These are phyloP conservation scores for Vitis riparia DNA, from an alignment of 164 flowering plant genomes.

Conservation along the genomic window DNA sequence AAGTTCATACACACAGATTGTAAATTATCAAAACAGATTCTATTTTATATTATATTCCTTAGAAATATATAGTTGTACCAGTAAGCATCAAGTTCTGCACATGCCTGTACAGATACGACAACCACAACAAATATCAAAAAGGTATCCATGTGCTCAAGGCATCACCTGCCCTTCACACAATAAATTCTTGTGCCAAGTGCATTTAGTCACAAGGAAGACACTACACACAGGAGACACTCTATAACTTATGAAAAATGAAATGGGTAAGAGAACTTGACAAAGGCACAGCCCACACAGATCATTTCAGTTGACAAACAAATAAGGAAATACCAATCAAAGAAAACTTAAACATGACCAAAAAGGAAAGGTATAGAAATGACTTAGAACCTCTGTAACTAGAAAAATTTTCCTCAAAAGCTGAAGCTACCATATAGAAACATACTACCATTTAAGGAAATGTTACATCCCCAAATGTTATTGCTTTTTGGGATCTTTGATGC, in stretches of 20 bases:
- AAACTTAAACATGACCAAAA: not conserved
- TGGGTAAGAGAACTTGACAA: too few species aligned
- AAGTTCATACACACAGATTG: not conserved
- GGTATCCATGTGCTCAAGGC: not conserved
- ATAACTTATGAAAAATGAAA: too few species aligned
- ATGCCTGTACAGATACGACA: not conserved
- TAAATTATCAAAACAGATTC: not conserved
- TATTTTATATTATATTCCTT: not conserved
- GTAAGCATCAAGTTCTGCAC: not conserved
- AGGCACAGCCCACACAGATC: too few species aligned
- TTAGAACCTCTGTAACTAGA: not conserved
- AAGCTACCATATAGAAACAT: too few species aligned
- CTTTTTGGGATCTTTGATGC: too few species aligned
- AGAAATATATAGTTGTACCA: not conserved
- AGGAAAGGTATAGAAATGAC: too few species aligned
- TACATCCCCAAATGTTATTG: too few species aligned
- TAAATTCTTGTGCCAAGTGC: not conserved
- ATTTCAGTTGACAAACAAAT: too few species aligned
- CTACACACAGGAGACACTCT: too few species aligned
- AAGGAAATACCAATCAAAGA: not conserved
- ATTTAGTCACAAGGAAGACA: too few species aligned
- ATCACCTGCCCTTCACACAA: not conserved
- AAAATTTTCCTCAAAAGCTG: not conserved
- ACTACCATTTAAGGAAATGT: not conserved
- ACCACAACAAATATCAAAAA: not conserved